Percentiles rank a stretch among this genome's conserved stretches.
Conservation (phyloP, 805 yeast genomes). For the Debaryomyces hansenii region DNA sequence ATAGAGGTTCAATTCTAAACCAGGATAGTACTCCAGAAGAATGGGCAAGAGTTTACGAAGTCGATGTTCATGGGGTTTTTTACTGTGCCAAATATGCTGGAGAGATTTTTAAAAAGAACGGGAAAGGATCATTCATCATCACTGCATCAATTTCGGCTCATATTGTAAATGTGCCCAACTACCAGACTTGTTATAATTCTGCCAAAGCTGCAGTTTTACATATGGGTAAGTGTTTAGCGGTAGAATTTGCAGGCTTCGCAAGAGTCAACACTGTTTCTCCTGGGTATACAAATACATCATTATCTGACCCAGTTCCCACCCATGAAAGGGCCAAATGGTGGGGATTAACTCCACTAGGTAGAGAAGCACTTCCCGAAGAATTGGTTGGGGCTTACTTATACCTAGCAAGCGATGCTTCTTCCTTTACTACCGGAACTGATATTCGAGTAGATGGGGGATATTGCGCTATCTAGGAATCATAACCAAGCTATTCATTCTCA, state of each 20-base stretch:
- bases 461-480: constrained; percentile 5
- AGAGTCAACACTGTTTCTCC: constrained; percentile 30
- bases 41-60: constrained; percentile 20
- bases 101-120: constrained; percentile 17
- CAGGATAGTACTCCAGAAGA: constrained; percentile 14
- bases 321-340: constrained; percentile 26
- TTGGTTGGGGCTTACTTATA: constrained; percentile 33
- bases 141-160: constrained; percentile 34
- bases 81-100: constrained; percentile 22
- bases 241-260: constrained; percentile 35
- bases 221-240: constrained; percentile 7
- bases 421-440: constrained; percentile 33
- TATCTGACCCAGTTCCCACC: constrained; percentile 10
- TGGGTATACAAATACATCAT: constrained; percentile 15
- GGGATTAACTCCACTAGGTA: constrained; percentile 31
- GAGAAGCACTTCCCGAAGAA: constrained; percentile 30
- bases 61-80: constrained; percentile 22
- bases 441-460: constrained; percentile 35
- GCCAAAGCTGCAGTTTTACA: constrained; percentile 32
- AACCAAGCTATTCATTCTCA: too few species aligned
- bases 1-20: constrained; percentile 19
- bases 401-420: constrained; percentile 31
- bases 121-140: constrained; percentile 28
- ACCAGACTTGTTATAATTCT: constrained; percentile 32
- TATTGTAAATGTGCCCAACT: constrained; percentile 30